phyloP scores from a whole-genome alignment of 2,329 filamentous ascomycete genomes.

The Alternaria angustiovoidea region DNA sequence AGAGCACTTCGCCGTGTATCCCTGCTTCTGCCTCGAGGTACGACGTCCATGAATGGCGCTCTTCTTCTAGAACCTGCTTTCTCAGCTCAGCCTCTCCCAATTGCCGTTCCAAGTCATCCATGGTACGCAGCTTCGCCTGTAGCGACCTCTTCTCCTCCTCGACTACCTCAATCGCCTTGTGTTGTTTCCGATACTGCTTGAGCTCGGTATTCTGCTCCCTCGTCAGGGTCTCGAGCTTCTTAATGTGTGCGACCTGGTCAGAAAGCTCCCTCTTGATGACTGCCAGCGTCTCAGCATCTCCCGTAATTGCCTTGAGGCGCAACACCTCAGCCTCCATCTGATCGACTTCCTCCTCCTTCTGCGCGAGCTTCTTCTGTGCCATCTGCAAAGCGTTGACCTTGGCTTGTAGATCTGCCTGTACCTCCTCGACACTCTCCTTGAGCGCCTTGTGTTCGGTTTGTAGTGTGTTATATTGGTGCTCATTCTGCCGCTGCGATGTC shows the following conservation, averaged over 20 bases:
- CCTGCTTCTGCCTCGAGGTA: slow-evolving; percentile 76
- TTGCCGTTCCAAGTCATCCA: slow-evolving; percentile 77
- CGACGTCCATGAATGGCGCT: slow-evolving; percentile 84
- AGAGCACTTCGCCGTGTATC: slow-evolving; percentile 70
- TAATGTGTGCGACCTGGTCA: slow-evolving; percentile 92
- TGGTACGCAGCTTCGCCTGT: slow-evolving; percentile 77
- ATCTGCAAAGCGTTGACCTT: slow-evolving; percentile 66
- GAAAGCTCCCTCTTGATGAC: slow-evolving; percentile 88
- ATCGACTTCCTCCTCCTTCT: slow-evolving; percentile 75
- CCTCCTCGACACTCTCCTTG: slow-evolving; percentile 66
- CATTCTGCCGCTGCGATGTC: slow-evolving; percentile 71
- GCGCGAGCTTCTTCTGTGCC: slow-evolving; percentile 71
- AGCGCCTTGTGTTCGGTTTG: slow-evolving; percentile 68
- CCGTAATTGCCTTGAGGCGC: slow-evolving; percentile 83
- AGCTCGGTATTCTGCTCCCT: slow-evolving; percentile 82
- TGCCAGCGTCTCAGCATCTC: slow-evolving; percentile 83
- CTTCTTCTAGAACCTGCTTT: slow-evolving; percentile 86
- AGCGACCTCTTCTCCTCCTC: slow-evolving; percentile 93
- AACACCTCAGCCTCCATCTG: slow-evolving; percentile 84
- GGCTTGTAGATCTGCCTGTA: slow-evolving; percentile 65
- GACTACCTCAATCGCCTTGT: slow-evolving; percentile 89
- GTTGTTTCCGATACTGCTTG: slow-evolving; percentile 78
- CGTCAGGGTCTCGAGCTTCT: slow-evolving; percentile 80
- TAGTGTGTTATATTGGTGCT: slow-evolving; percentile 66
- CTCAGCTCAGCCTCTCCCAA: slow-evolving; percentile 82